Conservation (phyloP, 371 early-diverging fungal species). For the Mucor velutinosus region DNA sequence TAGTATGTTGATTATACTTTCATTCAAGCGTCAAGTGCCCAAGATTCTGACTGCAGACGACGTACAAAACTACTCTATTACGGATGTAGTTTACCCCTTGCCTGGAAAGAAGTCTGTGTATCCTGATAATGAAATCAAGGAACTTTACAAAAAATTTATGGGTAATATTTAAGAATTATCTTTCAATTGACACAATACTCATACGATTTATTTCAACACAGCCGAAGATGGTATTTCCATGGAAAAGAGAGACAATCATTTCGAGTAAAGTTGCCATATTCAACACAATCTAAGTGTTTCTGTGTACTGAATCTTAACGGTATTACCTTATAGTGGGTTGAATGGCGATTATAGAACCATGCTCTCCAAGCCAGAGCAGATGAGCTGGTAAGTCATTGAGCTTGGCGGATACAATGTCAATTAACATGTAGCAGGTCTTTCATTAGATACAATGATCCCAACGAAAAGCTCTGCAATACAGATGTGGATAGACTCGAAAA, state of each 20-base stretch:
- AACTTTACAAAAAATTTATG: slow-evolving; percentile 72
- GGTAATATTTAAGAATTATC: slow-evolving; percentile 22
- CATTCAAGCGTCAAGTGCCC: slow-evolving; percentile 34
- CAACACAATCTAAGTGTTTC: not conserved
- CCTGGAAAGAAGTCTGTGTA: slow-evolving; percentile 82
- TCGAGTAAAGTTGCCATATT: slow-evolving; percentile 35
- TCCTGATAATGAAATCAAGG: slow-evolving; percentile 76
- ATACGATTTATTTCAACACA: slow-evolving; percentile 1
- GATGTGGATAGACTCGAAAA: slow-evolving; percentile 70
- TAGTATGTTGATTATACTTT: not conserved
- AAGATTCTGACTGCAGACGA: slow-evolving; percentile 72
- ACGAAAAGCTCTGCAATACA: slow-evolving; percentile 62
- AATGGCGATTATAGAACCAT: slow-evolving; percentile 83
- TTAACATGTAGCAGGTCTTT: slow-evolving; percentile 20
- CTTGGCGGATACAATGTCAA: not conserved
- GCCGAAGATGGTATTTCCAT: slow-evolving; percentile 30
- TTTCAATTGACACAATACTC: not conserved
- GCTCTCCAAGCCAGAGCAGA: slow-evolving; percentile 49
- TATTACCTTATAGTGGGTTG: slow-evolving; percentile 50
- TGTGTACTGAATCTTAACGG: slow-evolving; percentile 2
- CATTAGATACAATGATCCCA: slow-evolving; percentile 69
- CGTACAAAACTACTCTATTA: slow-evolving; percentile 67
- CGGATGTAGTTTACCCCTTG: slow-evolving; percentile 91
- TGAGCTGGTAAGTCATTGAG: slow-evolving; percentile 38
- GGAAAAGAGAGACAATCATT: slow-evolving; percentile 43